These are phyloP conservation scores for Pythium biforme DNA, from an alignment of 352 stramenopile species.

Conservation along the genomic window DNA sequence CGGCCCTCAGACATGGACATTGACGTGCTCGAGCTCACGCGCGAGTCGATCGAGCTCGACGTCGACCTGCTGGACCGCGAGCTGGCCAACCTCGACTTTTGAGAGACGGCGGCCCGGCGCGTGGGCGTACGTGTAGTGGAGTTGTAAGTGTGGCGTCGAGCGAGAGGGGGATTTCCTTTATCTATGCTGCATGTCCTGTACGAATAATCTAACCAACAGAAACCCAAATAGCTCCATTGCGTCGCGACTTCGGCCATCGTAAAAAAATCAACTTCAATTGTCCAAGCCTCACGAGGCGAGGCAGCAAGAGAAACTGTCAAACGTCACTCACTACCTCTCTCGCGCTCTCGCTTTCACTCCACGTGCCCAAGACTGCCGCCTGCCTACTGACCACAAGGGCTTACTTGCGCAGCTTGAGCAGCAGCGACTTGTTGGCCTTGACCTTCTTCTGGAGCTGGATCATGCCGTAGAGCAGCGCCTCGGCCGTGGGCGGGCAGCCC, in stretches of 20 bases:
- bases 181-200: conserved; percentile 2
- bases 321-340: not conserved
- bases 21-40: conserved; percentile 53
- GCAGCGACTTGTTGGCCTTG: conserved; percentile 96
- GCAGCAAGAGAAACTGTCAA: too few species aligned
- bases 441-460: conserved; percentile 99
- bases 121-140: not conserved
- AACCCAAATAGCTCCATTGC: not conserved
- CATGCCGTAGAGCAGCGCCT: conserved; percentile 97
- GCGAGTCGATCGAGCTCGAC: conserved; percentile 54
- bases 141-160: not conserved
- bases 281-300: not conserved
- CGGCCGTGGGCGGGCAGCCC: conserved; percentile 97
- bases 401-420: conserved; percentile 97
- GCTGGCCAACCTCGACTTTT: conserved; percentile 53
- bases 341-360: not conserved
- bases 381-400: not conserved
- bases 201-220: not conserved
- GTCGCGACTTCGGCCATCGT: not conserved
- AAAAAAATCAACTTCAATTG: conserved; percentile 7
- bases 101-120: too few species aligned
- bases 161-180: not conserved
- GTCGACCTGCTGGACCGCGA: conserved; percentile 67
- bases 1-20: conserved; percentile 75
- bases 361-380: too few species aligned